Conservation (phyloP, 2,329 filamentous ascomycete genomes). For the Rutstroemia sp. region DNA sequence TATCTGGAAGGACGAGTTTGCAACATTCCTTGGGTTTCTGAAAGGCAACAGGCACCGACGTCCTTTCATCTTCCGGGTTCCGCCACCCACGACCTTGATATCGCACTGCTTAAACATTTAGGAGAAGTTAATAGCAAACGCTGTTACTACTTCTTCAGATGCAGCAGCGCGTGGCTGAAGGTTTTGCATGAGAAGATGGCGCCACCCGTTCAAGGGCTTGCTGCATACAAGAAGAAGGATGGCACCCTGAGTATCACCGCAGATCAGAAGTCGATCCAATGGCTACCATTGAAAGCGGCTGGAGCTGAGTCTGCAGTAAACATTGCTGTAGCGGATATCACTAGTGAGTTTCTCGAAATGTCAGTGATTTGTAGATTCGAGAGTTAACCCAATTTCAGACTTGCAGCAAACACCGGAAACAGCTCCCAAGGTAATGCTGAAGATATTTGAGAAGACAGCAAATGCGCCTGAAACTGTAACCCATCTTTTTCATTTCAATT, state of each 20-base stretch:
- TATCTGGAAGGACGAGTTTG: too few species aligned
- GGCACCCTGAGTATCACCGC: conserved; percentile 69
- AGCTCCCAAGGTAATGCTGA: conserved; percentile 87
- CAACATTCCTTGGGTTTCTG: too few species aligned
- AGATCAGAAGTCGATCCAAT: conserved; percentile 69
- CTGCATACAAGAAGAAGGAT: conserved; percentile 93
- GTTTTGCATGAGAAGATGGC: conserved; percentile 10
- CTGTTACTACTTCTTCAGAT: background rate
- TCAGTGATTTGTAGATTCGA: conserved; percentile 1
- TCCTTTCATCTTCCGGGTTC: too few species aligned
- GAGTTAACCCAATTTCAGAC: conserved; percentile 44
- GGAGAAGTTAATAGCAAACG: too few species aligned
- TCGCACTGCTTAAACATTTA: too few species aligned
- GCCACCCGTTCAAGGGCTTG: conserved; percentile 42
- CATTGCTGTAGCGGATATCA: conserved; percentile 68
- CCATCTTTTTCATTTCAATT: conserved; percentile 87
- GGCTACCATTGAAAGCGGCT: conserved; percentile 62
- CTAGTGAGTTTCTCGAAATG: conserved; percentile 51
- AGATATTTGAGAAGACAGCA: conserved; percentile 70
- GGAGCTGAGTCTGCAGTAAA: conserved; percentile 58
- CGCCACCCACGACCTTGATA: too few species aligned
- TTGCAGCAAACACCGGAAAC: conserved; percentile 89
- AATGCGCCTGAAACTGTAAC: conserved; percentile 53
- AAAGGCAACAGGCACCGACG: too few species aligned
- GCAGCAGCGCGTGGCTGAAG: background rate